Conservation (phyloP, 2,329 filamentous ascomycete species). For the Chaetomium sp. region DNA sequence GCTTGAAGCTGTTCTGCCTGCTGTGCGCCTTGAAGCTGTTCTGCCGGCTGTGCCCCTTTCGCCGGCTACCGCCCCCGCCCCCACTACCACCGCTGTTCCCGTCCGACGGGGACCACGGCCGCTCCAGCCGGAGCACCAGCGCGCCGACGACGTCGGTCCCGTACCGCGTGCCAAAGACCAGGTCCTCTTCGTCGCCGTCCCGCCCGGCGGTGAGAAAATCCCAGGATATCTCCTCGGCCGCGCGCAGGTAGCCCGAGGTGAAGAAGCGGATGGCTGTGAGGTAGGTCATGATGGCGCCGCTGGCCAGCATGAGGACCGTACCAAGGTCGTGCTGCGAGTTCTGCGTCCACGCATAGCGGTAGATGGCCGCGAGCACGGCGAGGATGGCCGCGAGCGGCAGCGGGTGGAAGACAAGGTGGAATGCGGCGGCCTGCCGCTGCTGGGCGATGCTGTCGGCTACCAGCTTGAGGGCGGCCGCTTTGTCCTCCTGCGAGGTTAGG, state of each 20-base stretch:
- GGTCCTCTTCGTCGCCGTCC: slow-evolving; percentile 46
- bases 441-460: slow-evolving; percentile 82
- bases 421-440: slow-evolving; percentile 70
- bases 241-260: slow-evolving; percentile 62
- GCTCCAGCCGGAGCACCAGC: slow-evolving; percentile 67
- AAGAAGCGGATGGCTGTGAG: slow-evolving; percentile 63
- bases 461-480: slow-evolving; percentile 68
- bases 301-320: slow-evolving; percentile 58
- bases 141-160: slow-evolving; percentile 71
- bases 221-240: slow-evolving; percentile 64
- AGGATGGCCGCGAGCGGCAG: slow-evolving; percentile 53
- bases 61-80: slow-evolving; percentile 16
- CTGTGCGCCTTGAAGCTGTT: slow-evolving; percentile 42
- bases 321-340: slow-evolving; percentile 52
- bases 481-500: slow-evolving; percentile 58
- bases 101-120: slow-evolving; percentile 31
- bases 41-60: slow-evolving; percentile 33
- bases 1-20: slow-evolving; percentile 42
- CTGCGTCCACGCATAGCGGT: slow-evolving; percentile 51
- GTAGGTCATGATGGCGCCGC: slow-evolving; percentile 64
- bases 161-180: slow-evolving; percentile 66
- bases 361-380: slow-evolving; percentile 47
- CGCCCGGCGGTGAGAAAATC: slow-evolving; percentile 51
- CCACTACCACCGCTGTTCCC: not conserved
- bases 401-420: slow-evolving; percentile 65